Base-by-base conservation (phyloP, 2,329 filamentous ascomycete genomes). In the Colletotrichum tropicale region DNA sequence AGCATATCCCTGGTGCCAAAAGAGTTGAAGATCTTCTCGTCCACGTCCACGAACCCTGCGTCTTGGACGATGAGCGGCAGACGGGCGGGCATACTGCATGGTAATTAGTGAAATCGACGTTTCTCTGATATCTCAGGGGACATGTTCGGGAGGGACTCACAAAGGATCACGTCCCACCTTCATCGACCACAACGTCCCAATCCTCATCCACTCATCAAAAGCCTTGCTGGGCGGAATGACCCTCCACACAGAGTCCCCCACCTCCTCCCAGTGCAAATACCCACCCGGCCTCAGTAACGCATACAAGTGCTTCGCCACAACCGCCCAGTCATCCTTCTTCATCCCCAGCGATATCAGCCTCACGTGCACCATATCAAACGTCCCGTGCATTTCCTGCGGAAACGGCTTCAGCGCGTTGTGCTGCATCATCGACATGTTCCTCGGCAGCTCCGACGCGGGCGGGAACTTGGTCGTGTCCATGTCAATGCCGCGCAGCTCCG, bases 391-490 rank as follows among this genome's bases (percentile, higher is more conserved):
- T 10, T 75, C 67, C 16, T 69, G 30, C 2, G 78, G 74, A 15
- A 78, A 79, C 2, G 77, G 72, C 13, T 67, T n/a, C 24, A 77
- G 34, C 1, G 64, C 69, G 43, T 80, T 70, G 5, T 69, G 75
- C 21, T 32, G 38, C 18, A 26, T 21, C 8, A 80, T 65, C 1
- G 7, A 36, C 12, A 79, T 34, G 28, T 79, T 79, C 10, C 36
- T 18, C 18, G 77, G 69, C 12, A 78, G 32, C 8, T 73, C 38
- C 6, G 66, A 48, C 4, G 70, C 21, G 5, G 52, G 28, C 4
- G 76, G 78, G 30, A 79, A 80, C 48, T 79, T 79, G 8, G 75
- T 76, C 5, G 70, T 30, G 48, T 79, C 78, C 34, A 78, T 69
- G 58, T 79, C 78, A 52, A 68, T 78, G 4, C 79, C 78, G 26